phyloP scores from a whole-genome alignment of 192 early-diverging fungal genomes.

The Backusella mclennaniae region DNA sequence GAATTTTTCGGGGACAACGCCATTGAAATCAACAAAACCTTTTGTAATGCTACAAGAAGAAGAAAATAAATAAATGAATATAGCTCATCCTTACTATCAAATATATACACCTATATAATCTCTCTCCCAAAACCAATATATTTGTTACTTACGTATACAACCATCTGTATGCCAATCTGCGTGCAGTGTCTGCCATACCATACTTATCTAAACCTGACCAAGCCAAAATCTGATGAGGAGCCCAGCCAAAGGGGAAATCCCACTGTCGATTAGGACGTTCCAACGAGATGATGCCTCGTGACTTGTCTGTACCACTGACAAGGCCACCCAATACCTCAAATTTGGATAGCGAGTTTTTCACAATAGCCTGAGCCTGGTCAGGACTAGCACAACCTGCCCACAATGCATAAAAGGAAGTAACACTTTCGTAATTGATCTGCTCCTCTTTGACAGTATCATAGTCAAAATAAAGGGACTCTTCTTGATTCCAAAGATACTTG shows the following conservation, averaged over 20 bases:
- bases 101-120: not conserved
- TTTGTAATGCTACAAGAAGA: constrained; percentile 64
- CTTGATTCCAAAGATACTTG: constrained; percentile 83
- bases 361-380: constrained; percentile 73
- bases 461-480: constrained; percentile 82
- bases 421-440: constrained; percentile 82
- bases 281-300: constrained; percentile 76
- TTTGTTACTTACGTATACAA: constrained; percentile 67
- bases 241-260: constrained; percentile 96
- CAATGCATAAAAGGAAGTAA: constrained; percentile 85
- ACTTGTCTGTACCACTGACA: constrained; percentile 88
- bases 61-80: not conserved
- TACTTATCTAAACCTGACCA: constrained; percentile 90
- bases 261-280: constrained; percentile 93
- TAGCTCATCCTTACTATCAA: not conserved
- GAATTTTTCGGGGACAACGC: constrained; percentile 96
- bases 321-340: constrained; percentile 92
- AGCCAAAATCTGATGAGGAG: constrained; percentile 96
- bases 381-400: constrained; percentile 83
- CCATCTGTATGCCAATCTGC: constrained; percentile 89
- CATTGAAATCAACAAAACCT: constrained; percentile 94
- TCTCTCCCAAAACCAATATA: not conserved
- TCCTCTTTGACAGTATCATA: constrained; percentile 71
- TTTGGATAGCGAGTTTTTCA: constrained; percentile 54
- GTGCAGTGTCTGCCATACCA: constrained; percentile 66